These are phyloP conservation scores for Exophiala viscosa DNA, from an alignment of 2,329 filamentous ascomycete genomes.

Conservation along the genomic window DNA sequence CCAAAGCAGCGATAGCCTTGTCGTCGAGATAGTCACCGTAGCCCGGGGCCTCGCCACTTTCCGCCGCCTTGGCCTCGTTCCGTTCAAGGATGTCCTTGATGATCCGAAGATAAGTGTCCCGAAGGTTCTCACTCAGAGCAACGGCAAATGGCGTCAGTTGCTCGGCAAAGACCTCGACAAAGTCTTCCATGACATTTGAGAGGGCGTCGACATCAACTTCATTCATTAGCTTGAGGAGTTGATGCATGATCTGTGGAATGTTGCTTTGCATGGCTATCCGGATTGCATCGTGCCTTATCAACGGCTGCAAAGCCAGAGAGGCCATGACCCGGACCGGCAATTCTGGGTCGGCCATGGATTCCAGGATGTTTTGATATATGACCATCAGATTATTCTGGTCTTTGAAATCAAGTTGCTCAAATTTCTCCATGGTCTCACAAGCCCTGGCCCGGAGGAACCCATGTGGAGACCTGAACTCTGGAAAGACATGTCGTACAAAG, in stretches of 20 bases:
- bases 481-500: constrained; percentile 96
- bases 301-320: constrained; percentile 85
- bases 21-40: constrained; percentile 93
- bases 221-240: constrained; percentile 92
- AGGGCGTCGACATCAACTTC: constrained; percentile 96
- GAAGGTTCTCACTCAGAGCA: constrained; percentile 88
- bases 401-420: constrained; percentile 95
- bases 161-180: constrained; percentile 96
- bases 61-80: constrained; percentile 62
- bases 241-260: constrained; percentile 99
- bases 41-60: constrained; percentile 64
- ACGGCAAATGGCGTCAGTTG: constrained; percentile 97
- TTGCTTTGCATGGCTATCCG: constrained; percentile 94
- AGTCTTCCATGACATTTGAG: constrained; percentile 99
- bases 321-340: constrained; percentile 93
- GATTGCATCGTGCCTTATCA: constrained; percentile 94
- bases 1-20: constrained; percentile 95
- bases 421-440: constrained; percentile 97
- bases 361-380: constrained; percentile 94
- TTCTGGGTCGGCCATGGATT: constrained; percentile 92
- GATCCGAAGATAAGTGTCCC: constrained; percentile 93
- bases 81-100: constrained; percentile 87
- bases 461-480: constrained; percentile 88
- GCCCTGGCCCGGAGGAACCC: constrained; percentile 91
- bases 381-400: constrained; percentile 91